These are phyloP conservation scores for Bolboschoenoplectus hybrid DNA, from an alignment of 202 grass and related monocot species.

Conservation along the genomic window DNA sequence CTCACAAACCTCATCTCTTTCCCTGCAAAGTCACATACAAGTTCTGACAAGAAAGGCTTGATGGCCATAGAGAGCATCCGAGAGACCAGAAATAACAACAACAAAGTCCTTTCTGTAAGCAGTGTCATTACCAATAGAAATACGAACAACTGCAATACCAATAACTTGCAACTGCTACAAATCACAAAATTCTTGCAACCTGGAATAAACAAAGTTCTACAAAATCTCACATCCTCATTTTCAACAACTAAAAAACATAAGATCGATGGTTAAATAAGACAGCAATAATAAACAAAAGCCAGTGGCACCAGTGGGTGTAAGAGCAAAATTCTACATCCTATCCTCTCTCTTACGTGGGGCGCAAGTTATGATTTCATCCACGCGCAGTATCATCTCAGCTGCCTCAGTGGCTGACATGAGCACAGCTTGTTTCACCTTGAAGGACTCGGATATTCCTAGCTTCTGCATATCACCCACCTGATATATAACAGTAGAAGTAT, in stretches of 20 bases:
- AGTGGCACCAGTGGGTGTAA: background rate
- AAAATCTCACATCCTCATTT: conserved; percentile 33
- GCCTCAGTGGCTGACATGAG: conserved; percentile 87
- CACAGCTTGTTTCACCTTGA: conserved; percentile 97
- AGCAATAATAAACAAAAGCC: conserved; percentile 18
- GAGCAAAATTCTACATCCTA: conserved; percentile 62
- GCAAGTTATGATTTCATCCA: conserved; percentile 88
- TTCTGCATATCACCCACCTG: conserved; percentile 94
- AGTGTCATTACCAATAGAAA: background rate
- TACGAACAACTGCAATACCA: background rate
- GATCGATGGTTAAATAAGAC: background rate
- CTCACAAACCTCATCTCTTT: background rate
- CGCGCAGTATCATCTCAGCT: conserved; percentile 90
- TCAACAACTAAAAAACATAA: conserved; percentile 30
- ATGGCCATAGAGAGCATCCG: background rate
- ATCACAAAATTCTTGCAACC: conserved; percentile 28
- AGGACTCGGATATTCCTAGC: conserved; percentile 82
- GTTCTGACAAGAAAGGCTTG: background rate
- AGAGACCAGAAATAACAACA: background rate
- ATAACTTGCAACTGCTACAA: background rate
- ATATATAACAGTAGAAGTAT: background rate
- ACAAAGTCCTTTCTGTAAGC: background rate
- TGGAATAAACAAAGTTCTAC: conserved; percentile 19
- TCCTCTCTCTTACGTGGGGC: conserved; percentile 84
- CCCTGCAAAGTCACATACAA: background rate